phyloP scores from a whole-genome alignment of 176 grass and related monocot species.

The Ensete ventricosum region DNA sequence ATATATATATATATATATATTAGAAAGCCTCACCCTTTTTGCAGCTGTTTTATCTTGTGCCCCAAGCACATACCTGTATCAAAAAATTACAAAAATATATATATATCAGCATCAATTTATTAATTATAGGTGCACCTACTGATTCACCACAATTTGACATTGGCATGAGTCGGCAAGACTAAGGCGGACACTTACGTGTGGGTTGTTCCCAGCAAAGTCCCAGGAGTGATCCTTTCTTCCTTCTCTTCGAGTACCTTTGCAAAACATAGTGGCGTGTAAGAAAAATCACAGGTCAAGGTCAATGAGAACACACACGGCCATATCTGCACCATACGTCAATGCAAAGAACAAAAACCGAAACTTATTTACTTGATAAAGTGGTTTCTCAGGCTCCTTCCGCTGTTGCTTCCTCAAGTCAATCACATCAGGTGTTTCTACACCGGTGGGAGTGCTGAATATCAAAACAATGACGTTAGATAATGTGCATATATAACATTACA shows the following conservation, averaged over 20 bases:
- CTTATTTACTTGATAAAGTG: conserved; percentile 60
- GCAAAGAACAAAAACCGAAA: neutral
- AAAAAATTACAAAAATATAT: neutral
- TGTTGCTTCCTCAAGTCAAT: conserved; percentile 92
- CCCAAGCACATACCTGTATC: conserved; percentile 65
- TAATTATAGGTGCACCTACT: neutral
- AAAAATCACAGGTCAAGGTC: neutral
- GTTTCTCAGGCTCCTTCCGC: conserved; percentile 85
- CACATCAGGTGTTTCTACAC: conserved; percentile 92
- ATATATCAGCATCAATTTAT: neutral
- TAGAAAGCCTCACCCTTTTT: conserved; percentile 55
- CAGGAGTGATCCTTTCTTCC: conserved; percentile 60
- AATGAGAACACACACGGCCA: neutral
- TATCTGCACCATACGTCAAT: neutral
- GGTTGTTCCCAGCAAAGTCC: conserved; percentile 52
- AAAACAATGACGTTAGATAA: conserved; percentile 8
- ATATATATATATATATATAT: too few relatives aligned
- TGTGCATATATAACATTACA: neutral
- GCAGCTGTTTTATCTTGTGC: conserved; percentile 64
- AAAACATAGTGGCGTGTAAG: neutral
- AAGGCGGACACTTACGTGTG: conserved; percentile 49
- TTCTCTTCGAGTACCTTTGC: conserved; percentile 63
- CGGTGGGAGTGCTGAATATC: conserved; percentile 72
- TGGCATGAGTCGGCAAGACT: neutral
- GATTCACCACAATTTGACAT: neutral